A percentile compares a stretch with the other conserved stretches of the same genome.
phyloP scores from a whole-genome alignment of 2,329 filamentous ascomycete species.

The Aspergillus novofumigatus region DNA sequence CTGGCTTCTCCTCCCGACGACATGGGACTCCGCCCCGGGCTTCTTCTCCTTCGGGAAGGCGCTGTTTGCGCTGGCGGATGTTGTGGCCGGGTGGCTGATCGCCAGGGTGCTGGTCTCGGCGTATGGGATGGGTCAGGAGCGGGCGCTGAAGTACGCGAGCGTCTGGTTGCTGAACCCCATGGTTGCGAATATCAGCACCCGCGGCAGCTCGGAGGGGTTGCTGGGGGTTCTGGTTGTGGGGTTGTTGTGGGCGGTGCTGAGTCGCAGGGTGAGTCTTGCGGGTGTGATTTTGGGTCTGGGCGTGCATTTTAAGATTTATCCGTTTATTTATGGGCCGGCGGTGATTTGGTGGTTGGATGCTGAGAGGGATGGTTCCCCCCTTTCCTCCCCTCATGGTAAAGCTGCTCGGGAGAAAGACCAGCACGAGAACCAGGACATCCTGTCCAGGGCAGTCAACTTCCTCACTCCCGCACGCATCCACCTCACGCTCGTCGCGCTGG shows the following conservation, averaged over 20 bases:
- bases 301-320: conserved; percentile 98
- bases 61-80: conserved; percentile 77
- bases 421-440: neutral
- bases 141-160: conserved; percentile 70
- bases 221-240: conserved; percentile 79
- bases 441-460: conserved; percentile 25
- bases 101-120: conserved; percentile 49
- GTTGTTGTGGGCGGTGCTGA: conserved; percentile 75
- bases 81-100: conserved; percentile 79
- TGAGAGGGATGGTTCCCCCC: conserved; percentile 23
- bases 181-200: conserved; percentile 94
- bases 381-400: no score
- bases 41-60: conserved; percentile 77
- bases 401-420: neutral
- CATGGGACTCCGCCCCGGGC: conserved; percentile 41
- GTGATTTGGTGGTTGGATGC: conserved; percentile 41
- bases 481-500: conserved; percentile 56
- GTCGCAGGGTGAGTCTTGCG: conserved; percentile 59
- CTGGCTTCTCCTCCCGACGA: conserved; percentile 82
- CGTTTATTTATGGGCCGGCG: conserved; percentile 82
- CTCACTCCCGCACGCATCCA: conserved; percentile 37
- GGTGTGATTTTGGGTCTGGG: conserved; percentile 73
- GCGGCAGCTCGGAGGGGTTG: conserved; percentile 89
- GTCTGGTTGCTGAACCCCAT: conserved; percentile 97
- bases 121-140: conserved; percentile 46